These are phyloP conservation scores for Naganishia albida DNA, from an alignment of 1,284 basidiomycete genomes.

Conservation along the genomic window DNA sequence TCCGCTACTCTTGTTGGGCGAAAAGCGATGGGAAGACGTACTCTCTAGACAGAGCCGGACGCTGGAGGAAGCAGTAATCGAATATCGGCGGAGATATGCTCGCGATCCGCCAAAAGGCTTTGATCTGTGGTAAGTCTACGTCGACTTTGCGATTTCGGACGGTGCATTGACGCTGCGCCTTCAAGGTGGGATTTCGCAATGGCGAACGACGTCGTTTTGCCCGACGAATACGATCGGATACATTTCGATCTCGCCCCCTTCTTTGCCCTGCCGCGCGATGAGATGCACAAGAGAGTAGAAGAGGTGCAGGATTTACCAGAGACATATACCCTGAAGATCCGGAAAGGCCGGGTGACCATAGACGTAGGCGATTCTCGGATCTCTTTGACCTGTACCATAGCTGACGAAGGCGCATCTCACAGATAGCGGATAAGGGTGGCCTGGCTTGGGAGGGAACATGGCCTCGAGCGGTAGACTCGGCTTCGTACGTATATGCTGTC, in stretches of 20 bases:
- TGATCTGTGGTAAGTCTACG: slow-evolving; percentile 65
- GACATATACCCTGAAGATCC: slow-evolving; percentile 48
- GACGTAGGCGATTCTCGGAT: slow-evolving; percentile 36
- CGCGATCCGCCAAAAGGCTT: slow-evolving; percentile 82
- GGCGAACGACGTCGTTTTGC: slow-evolving; percentile 69
- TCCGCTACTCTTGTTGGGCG: slow-evolving; percentile 72
- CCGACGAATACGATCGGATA: slow-evolving; percentile 86
- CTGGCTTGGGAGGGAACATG: slow-evolving; percentile 48
- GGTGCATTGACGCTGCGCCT: background rate
- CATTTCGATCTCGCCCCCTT: slow-evolving; percentile 78
- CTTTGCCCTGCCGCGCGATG: slow-evolving; percentile 68
- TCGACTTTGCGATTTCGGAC: background rate
- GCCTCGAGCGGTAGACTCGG: slow-evolving; percentile 44
- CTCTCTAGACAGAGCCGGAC: slow-evolving; percentile 72
- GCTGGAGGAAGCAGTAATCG: slow-evolving; percentile 68
- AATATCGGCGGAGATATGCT: slow-evolving; percentile 74
- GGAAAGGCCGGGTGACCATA: slow-evolving; percentile 42
- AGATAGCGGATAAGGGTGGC: slow-evolving; percentile 47
- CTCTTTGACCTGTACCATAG: background rate
- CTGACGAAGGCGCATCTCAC: too few relatives aligned
- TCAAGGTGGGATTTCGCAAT: slow-evolving; percentile 69
- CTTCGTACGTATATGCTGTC: slow-evolving; percentile 35
- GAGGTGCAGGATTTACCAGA: slow-evolving; percentile 55
- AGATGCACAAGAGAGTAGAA: slow-evolving; percentile 66
- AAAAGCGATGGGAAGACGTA: slow-evolving; percentile 65